Evolutionary conservation across 352 stramenopile genomes (phyloP), one percentile per base, ranked within the genome.

Genomic region (Phytophthora europaea): DNA sequence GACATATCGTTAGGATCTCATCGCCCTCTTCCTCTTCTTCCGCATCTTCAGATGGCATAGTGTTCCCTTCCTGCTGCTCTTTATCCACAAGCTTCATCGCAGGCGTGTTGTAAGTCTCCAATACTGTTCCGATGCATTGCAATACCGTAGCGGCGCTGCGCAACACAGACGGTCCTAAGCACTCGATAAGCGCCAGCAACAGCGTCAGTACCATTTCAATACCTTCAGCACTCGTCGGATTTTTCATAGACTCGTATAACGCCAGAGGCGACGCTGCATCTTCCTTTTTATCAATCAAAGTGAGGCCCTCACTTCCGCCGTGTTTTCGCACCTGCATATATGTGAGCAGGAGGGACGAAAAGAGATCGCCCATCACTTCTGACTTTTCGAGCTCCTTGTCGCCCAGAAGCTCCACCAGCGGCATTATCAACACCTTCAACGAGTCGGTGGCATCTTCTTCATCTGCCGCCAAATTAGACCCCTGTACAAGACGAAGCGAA

Each of bases 1-100:
- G 71, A 66, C 86, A 93, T n/a, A 96, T 84, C 3, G 81, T 91
- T 56, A 96, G 53, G 7, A 96, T 89, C 47, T 95, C 90, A 22
- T 85, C 79, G 12, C 77, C 80, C 22, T 88, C 84, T 64, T 84
- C 81, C 5, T 90, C 80, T 12, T 84, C 74, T 31, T 87, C 76
- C 5, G 61, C 61, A n/a, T 75, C 60, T 33, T 57, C 22, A 60
- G 47, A 20, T 45, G 73, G 54, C 58, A 28, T 26, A 52, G 51
- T 7, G 9, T 53, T 53, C 6, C 68, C 61, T 26, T 56, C 31
- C 33, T 70, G 52, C n/a, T 68, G 34, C 36, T 76, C 77, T 20
- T 73, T 67, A 36, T 89, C 76, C 47, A 84, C 74, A 6, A 87
- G 26, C 26, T 63, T 79, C 6, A 16, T 34, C 45, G 65, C 54